These are phyloP conservation scores for Hymenoscyphus infarciens DNA, from an alignment of 2,329 filamentous ascomycete species.

Conservation along the genomic window DNA sequence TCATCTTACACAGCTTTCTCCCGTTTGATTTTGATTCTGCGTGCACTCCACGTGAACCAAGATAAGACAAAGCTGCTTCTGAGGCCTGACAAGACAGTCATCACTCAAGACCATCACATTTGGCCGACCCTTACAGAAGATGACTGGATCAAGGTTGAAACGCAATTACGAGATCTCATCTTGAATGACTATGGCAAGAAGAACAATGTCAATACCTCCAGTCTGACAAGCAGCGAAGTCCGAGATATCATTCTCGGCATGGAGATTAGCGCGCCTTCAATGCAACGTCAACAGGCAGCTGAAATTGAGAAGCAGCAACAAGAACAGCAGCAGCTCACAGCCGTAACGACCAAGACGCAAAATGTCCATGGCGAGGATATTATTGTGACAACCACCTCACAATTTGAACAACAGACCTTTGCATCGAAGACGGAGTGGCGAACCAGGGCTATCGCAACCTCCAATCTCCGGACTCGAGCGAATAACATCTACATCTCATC, in stretches of 20 bases:
- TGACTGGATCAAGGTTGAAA: slow-evolving; percentile 99
- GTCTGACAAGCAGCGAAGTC: slow-evolving; percentile 93
- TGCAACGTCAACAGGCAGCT: slow-evolving; percentile 96
- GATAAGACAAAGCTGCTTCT: slow-evolving; percentile 97
- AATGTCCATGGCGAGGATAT: slow-evolving; percentile 97
- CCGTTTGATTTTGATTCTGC: slow-evolving; percentile 85
- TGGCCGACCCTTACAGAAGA: slow-evolving; percentile 94
- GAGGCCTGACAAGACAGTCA: slow-evolving; percentile 94
- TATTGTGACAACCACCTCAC: slow-evolving; percentile 94
- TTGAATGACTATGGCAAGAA: slow-evolving; percentile 99
- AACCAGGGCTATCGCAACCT: slow-evolving; percentile 92
- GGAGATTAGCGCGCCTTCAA: slow-evolving; percentile 96
- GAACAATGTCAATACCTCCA: slow-evolving; percentile 99
- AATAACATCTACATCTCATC: slow-evolving; percentile 99
- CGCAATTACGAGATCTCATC: slow-evolving; percentile 90
- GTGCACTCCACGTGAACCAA: slow-evolving; percentile 93
- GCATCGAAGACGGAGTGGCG: slow-evolving; percentile 99
- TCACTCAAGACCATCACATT: slow-evolving; percentile 98
- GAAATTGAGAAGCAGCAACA: slow-evolving; percentile 99
- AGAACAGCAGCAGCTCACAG: slow-evolving; percentile 93
- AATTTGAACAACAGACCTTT: slow-evolving; percentile 96
- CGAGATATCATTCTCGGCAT: slow-evolving; percentile 98
- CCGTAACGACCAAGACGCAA: slow-evolving; percentile 96
- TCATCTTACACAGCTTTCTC: slow-evolving; percentile 99
- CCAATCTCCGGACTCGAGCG: slow-evolving; percentile 85